Percentiles rank a stretch among this genome's conserved stretches.
These are phyloP conservation scores for Tulasnella calospora DNA, from an alignment of 768 basidiomycete genomes.

Conservation along the genomic window DNA sequence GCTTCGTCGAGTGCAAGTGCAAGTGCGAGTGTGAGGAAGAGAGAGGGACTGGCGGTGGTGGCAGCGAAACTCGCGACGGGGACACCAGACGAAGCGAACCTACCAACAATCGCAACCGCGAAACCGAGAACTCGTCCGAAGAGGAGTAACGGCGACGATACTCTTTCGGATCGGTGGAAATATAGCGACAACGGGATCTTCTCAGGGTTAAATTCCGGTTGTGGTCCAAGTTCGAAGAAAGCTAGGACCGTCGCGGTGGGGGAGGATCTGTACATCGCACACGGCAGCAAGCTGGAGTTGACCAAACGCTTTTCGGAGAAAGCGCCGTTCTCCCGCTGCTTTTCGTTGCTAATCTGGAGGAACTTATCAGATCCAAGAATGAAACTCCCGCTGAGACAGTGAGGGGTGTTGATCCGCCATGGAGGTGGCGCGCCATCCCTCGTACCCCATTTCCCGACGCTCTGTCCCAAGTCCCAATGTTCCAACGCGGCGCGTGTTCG, in stretches of 20 bases:
- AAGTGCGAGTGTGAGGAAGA: too few relatives aligned
- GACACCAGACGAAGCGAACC: background rate
- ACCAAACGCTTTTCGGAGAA: too few relatives aligned
- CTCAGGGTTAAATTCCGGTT: background rate
- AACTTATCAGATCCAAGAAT: too few relatives aligned
- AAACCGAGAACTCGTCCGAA: background rate
- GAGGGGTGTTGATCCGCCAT: too few relatives aligned
- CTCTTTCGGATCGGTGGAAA: background rate
- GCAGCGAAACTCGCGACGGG: background rate
- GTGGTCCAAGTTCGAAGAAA: background rate
- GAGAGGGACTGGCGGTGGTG: background rate
- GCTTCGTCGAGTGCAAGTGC: background rate
- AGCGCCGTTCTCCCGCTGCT: background rate
- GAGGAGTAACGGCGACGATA: background rate
- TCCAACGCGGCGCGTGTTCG: too few relatives aligned
- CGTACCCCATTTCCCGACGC: too few relatives aligned
- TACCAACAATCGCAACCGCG: background rate
- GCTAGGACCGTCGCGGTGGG: background rate
- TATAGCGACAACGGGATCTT: background rate
- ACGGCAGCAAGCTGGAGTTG: too few relatives aligned
- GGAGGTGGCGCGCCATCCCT: too few relatives aligned
- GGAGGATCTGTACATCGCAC: too few relatives aligned
- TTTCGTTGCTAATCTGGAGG: too few relatives aligned
- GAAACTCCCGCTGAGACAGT: too few relatives aligned
- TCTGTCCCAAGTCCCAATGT: too few relatives aligned